Evolutionary conservation across 495 filamentous ascomycete species (phyloP).

Genomic region (Glonium stellatum): DNA sequence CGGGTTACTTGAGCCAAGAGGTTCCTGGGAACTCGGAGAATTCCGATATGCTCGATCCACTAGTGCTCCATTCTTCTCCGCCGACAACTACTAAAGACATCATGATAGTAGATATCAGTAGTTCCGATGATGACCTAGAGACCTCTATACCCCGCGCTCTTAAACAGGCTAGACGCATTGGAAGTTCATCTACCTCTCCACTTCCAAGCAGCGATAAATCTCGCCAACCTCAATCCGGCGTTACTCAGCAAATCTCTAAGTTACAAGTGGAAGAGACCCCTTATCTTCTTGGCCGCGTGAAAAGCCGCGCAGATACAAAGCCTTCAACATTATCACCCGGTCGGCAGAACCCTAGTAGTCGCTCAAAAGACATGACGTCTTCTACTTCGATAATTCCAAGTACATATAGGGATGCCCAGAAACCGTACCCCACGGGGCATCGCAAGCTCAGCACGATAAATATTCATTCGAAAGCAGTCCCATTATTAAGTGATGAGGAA

Average conservation of each 20-base stretch:
- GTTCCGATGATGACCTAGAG: not conserved
- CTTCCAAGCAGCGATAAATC: not conserved
- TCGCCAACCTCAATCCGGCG: not conserved
- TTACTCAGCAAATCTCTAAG: not conserved
- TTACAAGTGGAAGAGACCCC: not conserved
- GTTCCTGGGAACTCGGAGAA: not conserved
- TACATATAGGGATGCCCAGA: not conserved
- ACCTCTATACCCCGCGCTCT: not conserved
- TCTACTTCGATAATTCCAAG: not conserved
- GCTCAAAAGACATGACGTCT: not conserved
- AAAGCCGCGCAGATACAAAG: not conserved
- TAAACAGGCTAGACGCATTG: not conserved
- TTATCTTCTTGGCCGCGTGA: not conserved
- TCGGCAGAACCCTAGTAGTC: not conserved
- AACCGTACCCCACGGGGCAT: not conserved
- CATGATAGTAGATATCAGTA: not conserved
- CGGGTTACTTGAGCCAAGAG: not conserved
- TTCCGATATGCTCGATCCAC: not conserved
- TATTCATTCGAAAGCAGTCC: not conserved
- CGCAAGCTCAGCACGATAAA: not conserved
- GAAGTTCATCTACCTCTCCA: not conserved
- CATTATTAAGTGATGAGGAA: not conserved
- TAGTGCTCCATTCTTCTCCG: not conserved
- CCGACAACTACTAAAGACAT: not conserved
- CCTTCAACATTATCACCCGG: not conserved